Evolutionary conservation across 2,329 filamentous ascomycete genomes (phyloP), one percentile per base, ranked within the genome.

Genomic region (Alternaria alternata): DNA sequence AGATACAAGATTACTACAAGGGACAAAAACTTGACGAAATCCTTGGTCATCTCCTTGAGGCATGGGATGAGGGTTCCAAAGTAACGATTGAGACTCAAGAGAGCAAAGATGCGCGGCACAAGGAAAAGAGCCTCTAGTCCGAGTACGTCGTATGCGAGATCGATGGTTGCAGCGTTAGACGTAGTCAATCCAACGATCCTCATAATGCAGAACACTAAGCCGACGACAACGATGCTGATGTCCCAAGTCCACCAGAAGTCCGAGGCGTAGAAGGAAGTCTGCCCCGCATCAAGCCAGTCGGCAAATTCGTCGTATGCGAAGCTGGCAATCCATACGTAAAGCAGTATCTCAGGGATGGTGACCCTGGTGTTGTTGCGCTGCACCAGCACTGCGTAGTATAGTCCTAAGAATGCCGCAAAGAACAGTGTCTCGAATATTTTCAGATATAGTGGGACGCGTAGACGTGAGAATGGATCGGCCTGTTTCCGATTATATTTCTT

Each of bases 41-140:
- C 93, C 78, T 94, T 94, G 39, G 91, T 87, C 94, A 97, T 97
- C 76, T 94, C 92, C 75, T 95, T 95, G 51, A 97, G 84, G 65
- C 94, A 96, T 0, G 93, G 94, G 61, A 97, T 94, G 49, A 95
- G 79, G 1, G 91, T 95, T 42, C 92, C 94, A 85, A 95, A 97
- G 75, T 96, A 97, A 1, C 92, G 92, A 70, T 93, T 93, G 65
- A 97, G 79, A 74, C 91, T 94, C 64, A 97, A 84, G 53, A 97
- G 86, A 14, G 93, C 96, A 80, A 91, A 96, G 67, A 96, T 91
- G 82, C 88, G 83, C 42, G 94, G 94, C 20, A 97, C 91, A 78
- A 97, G 89, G 76, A 97, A 94, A 9, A 97, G 84, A 0, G 93
- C 94, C 77, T 97, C 92, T 14, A 97, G 83, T 0, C 93, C 90